Conservation (phyloP, 345 rosid species). For the Brassica nigra region DNA sequence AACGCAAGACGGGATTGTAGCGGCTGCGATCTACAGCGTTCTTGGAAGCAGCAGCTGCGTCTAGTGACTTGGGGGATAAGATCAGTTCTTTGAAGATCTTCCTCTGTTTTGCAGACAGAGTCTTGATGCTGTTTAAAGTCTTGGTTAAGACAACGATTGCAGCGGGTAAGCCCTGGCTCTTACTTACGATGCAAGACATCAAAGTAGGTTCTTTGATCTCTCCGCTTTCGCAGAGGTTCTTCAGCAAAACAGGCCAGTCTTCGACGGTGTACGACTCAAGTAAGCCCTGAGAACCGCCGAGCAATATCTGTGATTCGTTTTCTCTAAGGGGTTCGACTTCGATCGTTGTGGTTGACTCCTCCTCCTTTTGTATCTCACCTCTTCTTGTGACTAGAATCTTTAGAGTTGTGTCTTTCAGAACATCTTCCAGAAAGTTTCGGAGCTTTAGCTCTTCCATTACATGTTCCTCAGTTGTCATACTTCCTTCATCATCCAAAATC, state of each 20-base stretch:
- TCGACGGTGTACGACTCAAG: background rate
- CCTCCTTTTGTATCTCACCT: background rate
- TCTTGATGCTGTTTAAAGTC: slow-evolving; percentile 23
- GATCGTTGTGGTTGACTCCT: background rate
- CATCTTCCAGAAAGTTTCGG: background rate
- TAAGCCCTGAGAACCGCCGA: background rate
- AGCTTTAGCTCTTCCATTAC: background rate
- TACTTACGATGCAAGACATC: slow-evolving; percentile 29
- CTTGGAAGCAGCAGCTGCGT: slow-evolving; percentile 13
- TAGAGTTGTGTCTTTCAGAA: background rate
- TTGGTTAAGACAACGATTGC: slow-evolving; percentile 44
- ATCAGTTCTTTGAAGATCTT: slow-evolving; percentile 28
- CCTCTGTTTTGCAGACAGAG: slow-evolving; percentile 16
- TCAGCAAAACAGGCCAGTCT: slow-evolving; percentile 12
- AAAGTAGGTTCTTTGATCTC: slow-evolving; percentile 22
- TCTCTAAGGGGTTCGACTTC: slow-evolving; percentile 30
- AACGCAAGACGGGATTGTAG: slow-evolving; percentile 31
- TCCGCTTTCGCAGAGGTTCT: background rate
- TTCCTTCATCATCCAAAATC: slow-evolving; percentile 51
- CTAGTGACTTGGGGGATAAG: slow-evolving; percentile 18
- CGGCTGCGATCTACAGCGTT: background rate
- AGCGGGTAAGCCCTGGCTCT: slow-evolving; percentile 41
- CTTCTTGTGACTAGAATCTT: slow-evolving; percentile 41
- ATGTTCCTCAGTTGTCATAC: background rate
- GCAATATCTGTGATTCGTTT: slow-evolving; percentile 2